These are phyloP conservation scores for Kwoniella heveanensis DNA, from an alignment of 768 basidiomycete genomes.

Conservation along the genomic window DNA sequence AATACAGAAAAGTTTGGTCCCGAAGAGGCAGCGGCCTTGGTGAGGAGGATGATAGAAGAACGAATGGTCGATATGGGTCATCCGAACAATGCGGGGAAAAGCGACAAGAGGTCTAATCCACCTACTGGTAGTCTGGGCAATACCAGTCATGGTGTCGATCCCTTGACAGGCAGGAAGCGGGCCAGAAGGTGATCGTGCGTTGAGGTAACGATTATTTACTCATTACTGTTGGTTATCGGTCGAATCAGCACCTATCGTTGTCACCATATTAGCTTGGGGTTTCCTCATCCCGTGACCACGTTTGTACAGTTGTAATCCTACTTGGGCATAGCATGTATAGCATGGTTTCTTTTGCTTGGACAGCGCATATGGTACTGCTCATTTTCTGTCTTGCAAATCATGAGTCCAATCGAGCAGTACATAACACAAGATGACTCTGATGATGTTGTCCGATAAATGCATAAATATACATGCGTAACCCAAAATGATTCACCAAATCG, in stretches of 20 bases:
- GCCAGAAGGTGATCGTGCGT: slow-evolving; percentile 17
- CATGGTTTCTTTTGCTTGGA: no score
- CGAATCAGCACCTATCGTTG: no score
- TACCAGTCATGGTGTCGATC: slow-evolving; percentile 1
- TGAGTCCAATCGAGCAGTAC: no score
- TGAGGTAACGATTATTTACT: no score
- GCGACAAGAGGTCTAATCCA: slow-evolving; percentile 11
- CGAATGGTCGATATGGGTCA: slow-evolving; percentile 42
- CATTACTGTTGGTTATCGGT: no score
- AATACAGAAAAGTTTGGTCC: slow-evolving; percentile 42
- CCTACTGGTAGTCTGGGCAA: background rate
- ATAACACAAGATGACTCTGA: no score
- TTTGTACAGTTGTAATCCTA: slow-evolving; percentile 4
- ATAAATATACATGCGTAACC: slow-evolving; percentile 13
- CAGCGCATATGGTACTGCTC: no score
- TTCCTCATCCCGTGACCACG: background rate
- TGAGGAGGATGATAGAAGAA: slow-evolving; percentile 48
- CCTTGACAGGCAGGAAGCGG: slow-evolving; percentile 26
- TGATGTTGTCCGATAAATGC: background rate
- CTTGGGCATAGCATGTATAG: background rate
- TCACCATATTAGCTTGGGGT: no score
- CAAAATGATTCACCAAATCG: slow-evolving; percentile 3
- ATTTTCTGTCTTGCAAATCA: no score
- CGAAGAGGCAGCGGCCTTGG: slow-evolving; percentile 43
- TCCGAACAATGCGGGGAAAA: slow-evolving; percentile 39